phyloP scores from a whole-genome alignment of 257 asterid species.

The Salvia splendens region DNA sequence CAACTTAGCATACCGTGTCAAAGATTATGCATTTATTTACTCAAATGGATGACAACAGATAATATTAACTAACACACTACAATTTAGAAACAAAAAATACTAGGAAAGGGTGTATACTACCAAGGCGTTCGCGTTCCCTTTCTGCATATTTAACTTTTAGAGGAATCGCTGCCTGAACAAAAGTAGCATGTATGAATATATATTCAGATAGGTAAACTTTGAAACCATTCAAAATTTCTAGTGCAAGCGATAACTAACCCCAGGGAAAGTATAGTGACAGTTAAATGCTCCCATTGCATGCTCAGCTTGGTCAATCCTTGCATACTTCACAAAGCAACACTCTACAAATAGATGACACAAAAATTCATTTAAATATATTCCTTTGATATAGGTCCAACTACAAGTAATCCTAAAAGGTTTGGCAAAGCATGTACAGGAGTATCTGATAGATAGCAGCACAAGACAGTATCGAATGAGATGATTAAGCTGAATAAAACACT shows the following conservation, averaged over 20 bases:
- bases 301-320: conserved; percentile 70
- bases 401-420: conserved; percentile 24
- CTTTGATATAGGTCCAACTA: background rate
- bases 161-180: conserved; percentile 58
- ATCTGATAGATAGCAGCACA: conserved; percentile 16
- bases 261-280: conserved; percentile 61
- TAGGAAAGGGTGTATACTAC: conserved; percentile 35
- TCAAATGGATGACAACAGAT: background rate
- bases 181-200: conserved; percentile 24
- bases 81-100: background rate
- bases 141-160: conserved; percentile 76
- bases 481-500: background rate
- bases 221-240: conserved; percentile 9
- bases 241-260: conserved; percentile 60
- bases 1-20: background rate
- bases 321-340: conserved; percentile 87
- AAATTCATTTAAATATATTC: background rate
- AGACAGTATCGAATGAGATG: conserved; percentile 10
- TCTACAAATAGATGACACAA: conserved; percentile 45
- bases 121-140: conserved; percentile 74
- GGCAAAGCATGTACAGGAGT: background rate
- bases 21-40: background rate
- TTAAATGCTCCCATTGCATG: conserved; percentile 66
- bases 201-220: conserved; percentile 18
- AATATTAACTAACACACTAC: background rate